Evolutionary conservation across 495 filamentous ascomycete genomes (phyloP).

Genomic region (Podospora sp.): DNA sequence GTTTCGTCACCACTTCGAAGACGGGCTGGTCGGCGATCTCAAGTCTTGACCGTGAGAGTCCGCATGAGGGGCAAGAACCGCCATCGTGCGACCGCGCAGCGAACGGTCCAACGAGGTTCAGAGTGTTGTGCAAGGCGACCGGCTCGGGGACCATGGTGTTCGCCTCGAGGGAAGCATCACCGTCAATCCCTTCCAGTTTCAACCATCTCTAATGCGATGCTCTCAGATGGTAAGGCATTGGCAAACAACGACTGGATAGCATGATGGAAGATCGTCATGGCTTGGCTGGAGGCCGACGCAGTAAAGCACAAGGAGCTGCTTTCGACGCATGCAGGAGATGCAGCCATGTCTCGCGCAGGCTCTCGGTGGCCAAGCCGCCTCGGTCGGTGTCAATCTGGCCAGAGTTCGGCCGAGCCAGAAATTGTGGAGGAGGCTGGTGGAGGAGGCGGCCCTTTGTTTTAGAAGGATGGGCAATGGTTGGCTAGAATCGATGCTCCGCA

Average conservation of each 20-base stretch:
- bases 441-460: too few relatives aligned
- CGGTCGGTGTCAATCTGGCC: too few relatives aligned
- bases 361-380: too few relatives aligned
- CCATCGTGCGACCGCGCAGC: background rate
- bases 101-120: background rate
- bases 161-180: background rate
- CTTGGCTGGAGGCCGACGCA: background rate
- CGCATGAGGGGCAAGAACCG: too few relatives aligned
- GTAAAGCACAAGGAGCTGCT: background rate
- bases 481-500: too few relatives aligned
- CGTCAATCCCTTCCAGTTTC: background rate
- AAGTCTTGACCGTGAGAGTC: too few relatives aligned
- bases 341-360: too few relatives aligned
- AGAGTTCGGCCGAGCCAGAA: too few relatives aligned
- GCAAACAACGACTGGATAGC: background rate
- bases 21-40: background rate
- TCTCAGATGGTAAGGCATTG: background rate
- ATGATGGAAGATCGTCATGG: background rate
- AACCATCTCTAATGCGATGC: background rate
- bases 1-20: too few relatives aligned
- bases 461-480: too few relatives aligned
- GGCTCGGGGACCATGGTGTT: background rate
- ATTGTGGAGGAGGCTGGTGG: too few relatives aligned
- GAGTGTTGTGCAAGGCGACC: background rate
- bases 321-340: too few relatives aligned